These are phyloP conservation scores for Penicillium simplicissimum DNA, from an alignment of 495 filamentous ascomycete genomes.

Conservation along the genomic window DNA sequence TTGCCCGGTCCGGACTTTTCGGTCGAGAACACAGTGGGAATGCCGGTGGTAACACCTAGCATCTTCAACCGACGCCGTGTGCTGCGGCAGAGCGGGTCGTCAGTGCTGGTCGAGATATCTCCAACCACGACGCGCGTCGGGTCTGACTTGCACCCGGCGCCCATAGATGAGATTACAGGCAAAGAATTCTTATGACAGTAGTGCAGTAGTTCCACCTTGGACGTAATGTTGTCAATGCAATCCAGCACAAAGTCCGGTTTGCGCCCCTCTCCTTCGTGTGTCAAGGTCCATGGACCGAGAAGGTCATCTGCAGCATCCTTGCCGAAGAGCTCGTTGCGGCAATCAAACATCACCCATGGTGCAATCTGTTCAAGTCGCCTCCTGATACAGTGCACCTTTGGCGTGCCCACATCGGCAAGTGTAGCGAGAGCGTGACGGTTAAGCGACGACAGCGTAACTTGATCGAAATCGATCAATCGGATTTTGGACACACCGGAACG, in stretches of 20 bases:
- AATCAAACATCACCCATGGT: constrained; percentile 90
- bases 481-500: constrained; percentile 85
- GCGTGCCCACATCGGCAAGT: constrained; percentile 88
- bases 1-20: constrained; percentile 92
- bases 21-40: constrained; percentile 89
- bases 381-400: constrained; percentile 85
- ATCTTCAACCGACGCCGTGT: constrained; percentile 77
- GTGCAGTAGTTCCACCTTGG: constrained; percentile 87
- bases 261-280: constrained; percentile 53
- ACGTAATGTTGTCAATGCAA: constrained; percentile 97
- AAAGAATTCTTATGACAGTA: constrained; percentile 78
- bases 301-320: constrained; percentile 62
- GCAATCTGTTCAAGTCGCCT: constrained; percentile 77
- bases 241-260: constrained; percentile 87
- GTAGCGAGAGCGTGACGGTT: constrained; percentile 96
- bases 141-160: constrained; percentile 95
- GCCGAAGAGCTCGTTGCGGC: constrained; percentile 81
- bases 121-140: constrained; percentile 89
- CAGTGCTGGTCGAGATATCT: constrained; percentile 85
- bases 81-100: constrained; percentile 85
- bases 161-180: constrained; percentile 91
- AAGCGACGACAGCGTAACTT: constrained; percentile 88
- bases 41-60: constrained; percentile 78
- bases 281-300: constrained; percentile 58
- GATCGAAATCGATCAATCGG: constrained; percentile 95